These are phyloP conservation scores for Hypoxylon crocopeplum DNA, from an alignment of 495 filamentous ascomycete species.

Conservation along the genomic window DNA sequence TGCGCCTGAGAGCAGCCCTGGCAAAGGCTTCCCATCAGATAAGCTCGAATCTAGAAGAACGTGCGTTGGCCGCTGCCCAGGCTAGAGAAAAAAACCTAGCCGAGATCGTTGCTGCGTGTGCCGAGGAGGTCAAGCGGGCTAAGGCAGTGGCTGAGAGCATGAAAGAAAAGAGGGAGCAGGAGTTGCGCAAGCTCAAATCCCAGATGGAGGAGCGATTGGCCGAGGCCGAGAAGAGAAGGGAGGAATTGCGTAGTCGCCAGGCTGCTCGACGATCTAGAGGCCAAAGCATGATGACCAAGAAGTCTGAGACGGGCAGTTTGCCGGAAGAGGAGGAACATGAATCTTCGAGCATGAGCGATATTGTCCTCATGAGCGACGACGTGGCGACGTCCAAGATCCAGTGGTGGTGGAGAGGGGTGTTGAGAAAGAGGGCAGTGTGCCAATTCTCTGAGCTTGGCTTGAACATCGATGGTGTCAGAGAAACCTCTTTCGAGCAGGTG, in stretches of 20 bases:
- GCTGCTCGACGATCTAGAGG: slow-evolving; percentile 65
- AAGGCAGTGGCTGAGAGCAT: slow-evolving; percentile 93
- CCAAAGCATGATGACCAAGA: slow-evolving; percentile 65
- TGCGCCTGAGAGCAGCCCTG: slow-evolving; percentile 86
- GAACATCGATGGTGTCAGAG: slow-evolving; percentile 74
- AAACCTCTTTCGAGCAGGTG: slow-evolving; percentile 83
- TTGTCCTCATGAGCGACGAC: slow-evolving; percentile 66
- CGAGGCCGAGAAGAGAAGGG: slow-evolving; percentile 80
- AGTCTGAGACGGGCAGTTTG: slow-evolving; percentile 53
- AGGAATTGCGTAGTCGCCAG: slow-evolving; percentile 63
- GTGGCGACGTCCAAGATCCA: slow-evolving; percentile 78
- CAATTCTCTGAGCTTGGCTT: slow-evolving; percentile 74
- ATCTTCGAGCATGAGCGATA: slow-evolving; percentile 45
- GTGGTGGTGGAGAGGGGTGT: slow-evolving; percentile 72
- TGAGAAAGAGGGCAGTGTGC: slow-evolving; percentile 64
- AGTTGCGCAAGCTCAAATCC: slow-evolving; percentile 71
- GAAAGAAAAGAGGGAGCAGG: slow-evolving; percentile 87
- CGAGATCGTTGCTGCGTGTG: slow-evolving; percentile 91
- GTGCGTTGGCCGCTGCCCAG: slow-evolving; percentile 87
- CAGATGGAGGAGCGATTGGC: slow-evolving; percentile 91
- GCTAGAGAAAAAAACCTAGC: slow-evolving; percentile 90
- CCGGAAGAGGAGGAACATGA: slow-evolving; percentile 61
- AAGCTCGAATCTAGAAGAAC: slow-evolving; percentile 73
- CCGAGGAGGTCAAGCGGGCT: slow-evolving; percentile 91
- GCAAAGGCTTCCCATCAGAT: slow-evolving; percentile 76